Conservation (phyloP, 2,329 filamentous ascomycete genomes). For the Dactylellina sp. region DNA sequence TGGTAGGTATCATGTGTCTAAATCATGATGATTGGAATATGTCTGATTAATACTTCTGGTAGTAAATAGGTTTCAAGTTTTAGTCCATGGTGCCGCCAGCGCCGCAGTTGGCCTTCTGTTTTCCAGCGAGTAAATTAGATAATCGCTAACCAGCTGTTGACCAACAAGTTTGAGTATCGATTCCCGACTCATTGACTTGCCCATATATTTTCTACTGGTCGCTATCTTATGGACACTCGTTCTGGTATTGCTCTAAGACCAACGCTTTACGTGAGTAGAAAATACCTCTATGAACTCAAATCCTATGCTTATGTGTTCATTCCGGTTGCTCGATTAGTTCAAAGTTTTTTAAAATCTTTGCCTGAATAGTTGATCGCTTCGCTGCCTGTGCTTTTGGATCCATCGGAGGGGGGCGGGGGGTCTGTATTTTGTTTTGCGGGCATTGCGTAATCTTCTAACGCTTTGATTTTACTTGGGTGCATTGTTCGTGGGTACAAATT, state of each 20-base stretch:
- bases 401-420: conserved; percentile 69
- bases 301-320: neutral
- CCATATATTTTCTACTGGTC: conserved; percentile 80
- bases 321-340: conserved; percentile 62
- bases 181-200: conserved; percentile 81
- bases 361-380: conserved; percentile 75
- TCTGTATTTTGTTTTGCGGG: conserved; percentile 77
- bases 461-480: conserved; percentile 78
- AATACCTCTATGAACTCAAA: conserved; percentile 64
- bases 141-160: neutral
- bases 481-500: conserved; percentile 66
- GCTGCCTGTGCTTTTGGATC: conserved; percentile 77
- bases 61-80: conserved; percentile 65
- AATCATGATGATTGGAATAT: neutral
- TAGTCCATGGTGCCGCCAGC: conserved; percentile 80
- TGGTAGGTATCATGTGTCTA: conserved; percentile 26
- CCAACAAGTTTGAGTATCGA: conserved; percentile 63
- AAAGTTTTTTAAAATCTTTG: conserved; percentile 75
- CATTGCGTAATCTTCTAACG: conserved; percentile 78
- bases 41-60: too few relatives aligned
- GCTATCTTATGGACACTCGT: conserved; percentile 79
- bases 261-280: conserved; percentile 73
- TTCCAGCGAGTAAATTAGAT: conserved; percentile 66
- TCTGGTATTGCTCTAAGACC: conserved; percentile 80
- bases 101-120: conserved; percentile 82